Evolutionary conservation across 805 yeast genomes (phyloP), one percentile per base, ranked within the genome.

Genomic region (Metschnikowia hibisci): DNA sequence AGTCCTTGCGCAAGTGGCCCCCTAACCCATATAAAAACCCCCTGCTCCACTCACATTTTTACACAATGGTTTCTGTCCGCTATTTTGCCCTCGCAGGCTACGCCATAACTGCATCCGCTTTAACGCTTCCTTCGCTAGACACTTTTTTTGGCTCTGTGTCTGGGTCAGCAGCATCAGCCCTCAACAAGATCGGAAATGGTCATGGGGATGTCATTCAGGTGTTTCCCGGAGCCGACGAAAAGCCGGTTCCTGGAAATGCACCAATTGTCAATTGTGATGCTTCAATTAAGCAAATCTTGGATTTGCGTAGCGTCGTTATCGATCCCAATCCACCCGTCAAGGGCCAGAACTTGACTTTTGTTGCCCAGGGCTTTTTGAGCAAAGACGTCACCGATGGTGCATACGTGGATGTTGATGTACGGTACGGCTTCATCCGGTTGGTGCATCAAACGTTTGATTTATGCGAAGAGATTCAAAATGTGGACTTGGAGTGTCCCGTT

Each of bases 371-470:
- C 3, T 60, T 61, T 29, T 66, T 91, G 40, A 47, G 68, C 16
- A 60, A 73, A 39, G 71, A 70, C 7, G 69, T 93, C 29, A 78
- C 63, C 23, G 91, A 87, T 14, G 99, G 99, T 27, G 87, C 98
- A 0, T 93, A 90, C 57, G 95, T 93, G 39, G 96, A 90, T 53
- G 91, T 93, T 23, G 95, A 88, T 53, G 98, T 93, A 15, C 77
- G 86, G 52, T 84, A 89, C 57, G 99, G 98, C 5, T 90, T 85
- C 67, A 90, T 93, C 65, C 85, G 85, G 54, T 74, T 93, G 45
- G 67, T 93, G 41, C 84, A 87, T 55, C 91, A 89, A 61, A 87
- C 95, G n/a, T 86, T 83, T 62, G 98, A 93, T 63, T 71, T 93
- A 48, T 93, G 99, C 66, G 96, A 89, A 52, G 82, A 88, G 60